A percentile compares a stretch with the other conserved stretches of the same genome.
phyloP scores from a whole-genome alignment of 768 basidiomycete genomes.

The Xerocomellus intermedius region DNA sequence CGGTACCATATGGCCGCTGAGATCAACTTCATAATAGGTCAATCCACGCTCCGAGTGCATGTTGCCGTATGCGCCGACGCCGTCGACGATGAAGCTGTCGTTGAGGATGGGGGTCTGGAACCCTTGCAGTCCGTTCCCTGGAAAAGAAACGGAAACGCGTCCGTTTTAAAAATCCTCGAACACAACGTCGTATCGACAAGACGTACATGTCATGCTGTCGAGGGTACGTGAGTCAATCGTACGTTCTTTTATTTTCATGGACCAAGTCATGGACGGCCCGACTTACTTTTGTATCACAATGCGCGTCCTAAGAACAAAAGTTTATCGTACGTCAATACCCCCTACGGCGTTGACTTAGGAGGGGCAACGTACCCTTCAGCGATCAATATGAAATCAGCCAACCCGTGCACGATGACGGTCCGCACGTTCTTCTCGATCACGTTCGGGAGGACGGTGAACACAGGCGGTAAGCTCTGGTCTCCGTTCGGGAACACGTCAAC shows the following conservation, averaged over 20 bases:
- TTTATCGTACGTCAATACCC: conserved; percentile 10
- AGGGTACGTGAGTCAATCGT: not conserved
- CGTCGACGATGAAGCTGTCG: conserved; percentile 71
- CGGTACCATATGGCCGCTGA: conserved; percentile 77
- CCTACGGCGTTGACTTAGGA: not conserved
- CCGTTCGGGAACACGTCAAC: conserved; percentile 59
- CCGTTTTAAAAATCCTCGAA: not conserved
- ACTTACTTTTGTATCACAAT: conserved; percentile 66
- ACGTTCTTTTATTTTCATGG: not conserved
- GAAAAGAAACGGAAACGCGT: not conserved
- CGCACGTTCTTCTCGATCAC: conserved; percentile 75
- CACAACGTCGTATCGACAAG: not conserved
- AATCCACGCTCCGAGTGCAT: conserved; percentile 66
- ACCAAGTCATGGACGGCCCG: not conserved
- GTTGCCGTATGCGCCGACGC: conserved; percentile 64
- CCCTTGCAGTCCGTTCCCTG: conserved; percentile 64
- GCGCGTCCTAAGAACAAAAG: conserved; percentile 41
- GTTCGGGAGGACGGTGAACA: conserved; percentile 63
- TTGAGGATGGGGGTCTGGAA: conserved; percentile 67
- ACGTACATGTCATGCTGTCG: conserved; percentile 43
- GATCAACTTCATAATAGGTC: conserved; percentile 62
- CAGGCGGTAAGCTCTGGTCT: conserved; percentile 60
- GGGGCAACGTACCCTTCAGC: conserved; percentile 59
- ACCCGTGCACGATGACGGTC: conserved; percentile 67
- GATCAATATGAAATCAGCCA: conserved; percentile 72